Percentiles rank a stretch among this genome's conserved stretches.
phyloP scores from a whole-genome alignment of 345 rosid species.

The Combretum micranthum region DNA sequence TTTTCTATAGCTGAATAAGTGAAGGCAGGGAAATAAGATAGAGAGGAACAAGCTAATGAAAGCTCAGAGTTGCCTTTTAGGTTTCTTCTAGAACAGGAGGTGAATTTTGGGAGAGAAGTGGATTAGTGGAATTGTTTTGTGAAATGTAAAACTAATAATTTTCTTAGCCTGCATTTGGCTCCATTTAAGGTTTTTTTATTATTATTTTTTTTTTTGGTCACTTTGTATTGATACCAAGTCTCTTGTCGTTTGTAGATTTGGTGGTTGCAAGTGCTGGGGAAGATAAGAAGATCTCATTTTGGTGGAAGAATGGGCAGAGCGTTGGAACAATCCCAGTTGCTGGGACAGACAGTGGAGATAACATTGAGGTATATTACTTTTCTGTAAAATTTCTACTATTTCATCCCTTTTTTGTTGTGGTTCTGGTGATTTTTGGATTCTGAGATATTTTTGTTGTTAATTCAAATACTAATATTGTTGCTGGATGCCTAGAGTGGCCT shows the following conservation, averaged over 20 bases:
- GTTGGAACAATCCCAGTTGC: constrained; percentile 73
- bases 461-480: too few species aligned
- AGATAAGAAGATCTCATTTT: constrained; percentile 84
- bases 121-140: too few species aligned
- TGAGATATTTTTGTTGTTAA: too few species aligned
- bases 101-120: too few species aligned
- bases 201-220: not conserved
- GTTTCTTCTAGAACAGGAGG: too few species aligned
- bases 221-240: not conserved
- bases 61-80: too few species aligned
- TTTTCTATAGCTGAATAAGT: too few species aligned
- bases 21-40: too few species aligned
- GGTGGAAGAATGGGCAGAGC: constrained; percentile 77
- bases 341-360: constrained; percentile 69
- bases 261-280: constrained; percentile 98
- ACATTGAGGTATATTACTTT: constrained; percentile 41
- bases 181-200: not conserved
- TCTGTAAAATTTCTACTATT: not conserved
- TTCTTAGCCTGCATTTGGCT: not conserved
- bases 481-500: too few species aligned
- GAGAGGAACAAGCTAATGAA: too few species aligned
- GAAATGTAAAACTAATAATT: not conserved
- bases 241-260: constrained; percentile 49
- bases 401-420: not conserved
- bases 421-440: not conserved